These are phyloP conservation scores for Penicillium sp. DNA, from an alignment of 2,329 filamentous ascomycete species.

Conservation along the genomic window DNA sequence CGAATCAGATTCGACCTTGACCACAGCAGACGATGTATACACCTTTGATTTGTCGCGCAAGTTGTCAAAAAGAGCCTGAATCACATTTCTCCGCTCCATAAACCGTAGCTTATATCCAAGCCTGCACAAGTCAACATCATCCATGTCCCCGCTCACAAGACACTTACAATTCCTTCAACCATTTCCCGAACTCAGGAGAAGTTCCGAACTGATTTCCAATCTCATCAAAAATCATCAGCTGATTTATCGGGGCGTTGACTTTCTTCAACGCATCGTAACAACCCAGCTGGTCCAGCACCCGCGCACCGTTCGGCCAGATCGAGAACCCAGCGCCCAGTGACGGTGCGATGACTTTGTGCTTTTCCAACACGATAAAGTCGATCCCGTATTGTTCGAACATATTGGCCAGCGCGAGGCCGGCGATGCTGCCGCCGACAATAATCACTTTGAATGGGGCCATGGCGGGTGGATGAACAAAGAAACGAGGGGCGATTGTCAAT, in stretches of 20 bases:
- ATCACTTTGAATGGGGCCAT: conserved; percentile 14
- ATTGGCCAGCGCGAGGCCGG: conserved; percentile 9
- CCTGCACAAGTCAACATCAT: conserved; percentile 1
- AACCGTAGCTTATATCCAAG: conserved; percentile 8
- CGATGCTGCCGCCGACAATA: conserved; percentile 10
- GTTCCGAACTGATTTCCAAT: conserved; percentile 9
- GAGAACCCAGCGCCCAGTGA: conserved; percentile 7
- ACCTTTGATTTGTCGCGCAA: conserved; percentile 32
- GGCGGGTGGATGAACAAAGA: neutral
- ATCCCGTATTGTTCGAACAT: conserved; percentile 9
- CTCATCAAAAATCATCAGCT: conserved; percentile 7
- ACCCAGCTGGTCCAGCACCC: conserved; percentile 48
- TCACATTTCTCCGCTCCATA: conserved; percentile 17
- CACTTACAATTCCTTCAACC: conserved; percentile 9
- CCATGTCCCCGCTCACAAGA: neutral
- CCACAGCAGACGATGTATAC: conserved; percentile 25
- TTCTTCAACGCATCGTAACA: conserved; percentile 19
- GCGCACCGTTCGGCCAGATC: conserved; percentile 38
- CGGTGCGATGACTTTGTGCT: conserved; percentile 4
- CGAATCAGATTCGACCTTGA: conserved; percentile 20
- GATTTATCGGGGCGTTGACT: conserved; percentile 13
- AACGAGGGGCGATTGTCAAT: no score
- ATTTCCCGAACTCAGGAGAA: conserved; percentile 6
- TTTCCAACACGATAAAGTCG: conserved; percentile 9
- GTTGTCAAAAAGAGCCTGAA: conserved; percentile 20